phyloP scores from a whole-genome alignment of 768 basidiomycete species.

The Paxillus involutus region DNA sequence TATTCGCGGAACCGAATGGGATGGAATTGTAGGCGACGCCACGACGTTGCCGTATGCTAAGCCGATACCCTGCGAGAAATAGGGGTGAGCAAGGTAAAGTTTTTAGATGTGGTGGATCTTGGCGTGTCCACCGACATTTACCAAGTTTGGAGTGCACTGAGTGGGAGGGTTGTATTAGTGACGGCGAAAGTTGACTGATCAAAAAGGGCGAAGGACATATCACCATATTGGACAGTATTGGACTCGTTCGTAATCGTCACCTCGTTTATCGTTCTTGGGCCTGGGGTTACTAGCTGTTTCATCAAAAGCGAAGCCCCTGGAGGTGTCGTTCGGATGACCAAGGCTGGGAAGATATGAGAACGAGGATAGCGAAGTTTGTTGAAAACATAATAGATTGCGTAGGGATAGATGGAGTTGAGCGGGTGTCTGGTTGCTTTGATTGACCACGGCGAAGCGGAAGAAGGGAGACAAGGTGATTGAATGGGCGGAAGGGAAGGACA shows the following conservation, averaged over 20 bases:
- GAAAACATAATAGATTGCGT: conserved; percentile 13
- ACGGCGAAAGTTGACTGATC: too few relatives aligned
- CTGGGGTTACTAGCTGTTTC: conserved; percentile 11
- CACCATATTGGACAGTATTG: conserved; percentile 15
- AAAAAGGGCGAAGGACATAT: too few relatives aligned
- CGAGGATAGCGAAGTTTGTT: conserved; percentile 4
- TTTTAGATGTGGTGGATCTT: background rate
- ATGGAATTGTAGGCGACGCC: conserved; percentile 29
- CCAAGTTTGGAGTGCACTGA: too few relatives aligned
- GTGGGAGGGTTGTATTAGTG: too few relatives aligned
- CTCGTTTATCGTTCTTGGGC: conserved; percentile 12
- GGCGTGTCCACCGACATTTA: too few relatives aligned
- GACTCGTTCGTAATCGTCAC: conserved; percentile 17
- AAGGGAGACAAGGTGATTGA: background rate
- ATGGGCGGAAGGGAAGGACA: background rate
- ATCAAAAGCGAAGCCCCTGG: conserved; percentile 20
- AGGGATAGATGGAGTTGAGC: too few relatives aligned
- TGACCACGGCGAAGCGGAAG: background rate
- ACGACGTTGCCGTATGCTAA: conserved; percentile 35
- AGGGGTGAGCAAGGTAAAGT: background rate
- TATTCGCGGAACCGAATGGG: conserved; percentile 43
- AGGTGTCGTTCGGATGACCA: conserved; percentile 10
- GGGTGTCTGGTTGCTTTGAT: background rate
- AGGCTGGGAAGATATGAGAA: conserved; percentile 11
- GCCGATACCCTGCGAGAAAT: conserved; percentile 33